Conservation (phyloP, 805 yeast genomes). For the Metschnikowia arizonensis region DNA sequence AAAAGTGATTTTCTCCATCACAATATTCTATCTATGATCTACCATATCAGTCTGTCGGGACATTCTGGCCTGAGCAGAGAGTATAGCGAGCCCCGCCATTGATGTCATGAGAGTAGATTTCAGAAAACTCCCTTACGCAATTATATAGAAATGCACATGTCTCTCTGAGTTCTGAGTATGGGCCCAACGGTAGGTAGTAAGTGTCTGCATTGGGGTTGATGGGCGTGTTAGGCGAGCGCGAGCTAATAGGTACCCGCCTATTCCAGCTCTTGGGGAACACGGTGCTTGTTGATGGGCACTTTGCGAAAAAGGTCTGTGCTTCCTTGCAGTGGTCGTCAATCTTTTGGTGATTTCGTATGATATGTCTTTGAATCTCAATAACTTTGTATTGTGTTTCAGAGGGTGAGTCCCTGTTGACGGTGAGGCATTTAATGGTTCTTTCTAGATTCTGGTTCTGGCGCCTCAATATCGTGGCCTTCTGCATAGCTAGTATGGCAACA, state of each 20-base stretch:
- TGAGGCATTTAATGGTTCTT: constrained; percentile 23
- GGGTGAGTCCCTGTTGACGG: constrained; percentile 11
- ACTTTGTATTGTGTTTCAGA: constrained; percentile 21
- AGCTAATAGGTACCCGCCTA: constrained; percentile 15
- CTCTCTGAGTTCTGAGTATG: constrained; percentile 33
- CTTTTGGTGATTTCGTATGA: constrained; percentile 23
- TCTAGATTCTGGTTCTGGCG: constrained; percentile 27
- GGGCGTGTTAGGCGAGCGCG: not conserved
- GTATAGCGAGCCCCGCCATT: constrained; percentile 13
- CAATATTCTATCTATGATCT: not conserved
- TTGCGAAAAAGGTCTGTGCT: constrained; percentile 24
- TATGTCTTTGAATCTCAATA: constrained; percentile 26
- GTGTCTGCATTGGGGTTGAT: constrained; percentile 23
- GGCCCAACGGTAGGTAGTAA: constrained; percentile 37
- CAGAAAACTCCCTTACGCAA: constrained; percentile 31
- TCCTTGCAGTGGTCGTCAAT: constrained; percentile 24
- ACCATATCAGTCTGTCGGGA: not conserved
- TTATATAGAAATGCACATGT: constrained; percentile 28
- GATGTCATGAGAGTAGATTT: constrained; percentile 16
- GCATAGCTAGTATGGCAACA: constrained; percentile 27
- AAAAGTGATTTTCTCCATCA: constrained; percentile 4
- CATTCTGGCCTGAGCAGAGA: constrained; percentile 11
- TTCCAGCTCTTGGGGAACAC: constrained; percentile 32
- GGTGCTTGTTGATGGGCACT: constrained; percentile 24
- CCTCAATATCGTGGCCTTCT: constrained; percentile 28